Conservation (phyloP, 768 basidiomycete genomes). For the Hysterangium stoloniferum region DNA sequence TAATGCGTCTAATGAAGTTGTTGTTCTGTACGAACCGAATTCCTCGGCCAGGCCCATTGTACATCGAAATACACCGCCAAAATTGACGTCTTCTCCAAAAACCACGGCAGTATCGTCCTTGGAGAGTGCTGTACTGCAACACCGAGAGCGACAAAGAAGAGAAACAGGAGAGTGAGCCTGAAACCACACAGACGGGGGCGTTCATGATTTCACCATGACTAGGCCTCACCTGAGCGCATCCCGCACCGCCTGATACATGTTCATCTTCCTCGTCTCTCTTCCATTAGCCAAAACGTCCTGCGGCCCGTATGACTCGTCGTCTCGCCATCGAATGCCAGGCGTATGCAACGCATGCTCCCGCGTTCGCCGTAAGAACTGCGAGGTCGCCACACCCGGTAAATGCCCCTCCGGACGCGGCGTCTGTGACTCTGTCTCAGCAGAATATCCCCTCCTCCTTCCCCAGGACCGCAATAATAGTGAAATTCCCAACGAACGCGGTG, state of each 20-base stretch:
- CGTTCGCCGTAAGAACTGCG: conserved; percentile 52
- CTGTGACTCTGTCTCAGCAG: conserved; percentile 45
- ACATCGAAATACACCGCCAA: conserved; percentile 92
- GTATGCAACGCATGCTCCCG: conserved; percentile 67
- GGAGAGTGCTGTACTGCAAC: conserved; percentile 60
- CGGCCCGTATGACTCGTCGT: conserved; percentile 43
- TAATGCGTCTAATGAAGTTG: not conserved
- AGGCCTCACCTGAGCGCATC: conserved; percentile 72
- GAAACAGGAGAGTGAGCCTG: not conserved
- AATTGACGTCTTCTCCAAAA: conserved; percentile 88
- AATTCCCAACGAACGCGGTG: too few species aligned
- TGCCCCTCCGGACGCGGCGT: conserved; percentile 79
- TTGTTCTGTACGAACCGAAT: conserved; percentile 51
- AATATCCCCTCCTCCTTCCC: too few species aligned
- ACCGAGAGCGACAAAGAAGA: not conserved
- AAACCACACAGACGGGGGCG: too few species aligned
- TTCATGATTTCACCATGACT: too few species aligned
- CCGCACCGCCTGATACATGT: conserved; percentile 85
- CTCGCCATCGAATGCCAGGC: conserved; percentile 63
- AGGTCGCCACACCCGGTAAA: conserved; percentile 62
- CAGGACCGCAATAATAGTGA: too few species aligned
- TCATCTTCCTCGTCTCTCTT: conserved; percentile 91
- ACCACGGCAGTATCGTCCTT: conserved; percentile 86
- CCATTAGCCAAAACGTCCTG: conserved; percentile 51
- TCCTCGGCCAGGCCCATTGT: conserved; percentile 93